Evolutionary conservation across 78 protist genomes (phyloP).

Genomic region (Emiliania huxleyi): DNA sequence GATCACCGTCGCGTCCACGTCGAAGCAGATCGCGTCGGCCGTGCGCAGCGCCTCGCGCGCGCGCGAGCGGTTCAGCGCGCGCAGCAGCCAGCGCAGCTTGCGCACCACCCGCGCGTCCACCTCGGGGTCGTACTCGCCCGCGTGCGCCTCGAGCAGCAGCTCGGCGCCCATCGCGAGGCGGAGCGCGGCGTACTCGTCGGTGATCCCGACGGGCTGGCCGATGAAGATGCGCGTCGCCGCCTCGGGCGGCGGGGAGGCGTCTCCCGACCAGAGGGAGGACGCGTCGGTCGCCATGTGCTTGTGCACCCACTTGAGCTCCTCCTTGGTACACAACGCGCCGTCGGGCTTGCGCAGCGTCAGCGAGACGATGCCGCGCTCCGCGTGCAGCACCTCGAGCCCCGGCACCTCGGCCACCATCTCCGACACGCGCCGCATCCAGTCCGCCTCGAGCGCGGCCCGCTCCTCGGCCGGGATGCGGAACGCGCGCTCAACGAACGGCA

Average conservation of each 20-base stretch:
- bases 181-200: background rate
- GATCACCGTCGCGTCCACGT: slow-evolving; percentile 54
- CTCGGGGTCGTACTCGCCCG: background rate
- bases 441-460: background rate
- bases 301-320: background rate
- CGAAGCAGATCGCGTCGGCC: slow-evolving; percentile 54
- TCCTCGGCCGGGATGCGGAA: background rate
- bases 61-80: too few species aligned
- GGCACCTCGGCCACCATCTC: background rate
- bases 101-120: background rate
- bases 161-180: background rate
- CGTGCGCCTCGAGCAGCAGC: background rate
- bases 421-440: background rate
- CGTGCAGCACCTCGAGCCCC: background rate
- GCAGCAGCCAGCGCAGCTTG: background rate
- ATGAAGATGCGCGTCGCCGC: background rate
- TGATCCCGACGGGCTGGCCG: background rate
- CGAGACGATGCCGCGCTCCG: background rate
- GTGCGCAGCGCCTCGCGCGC: background rate
- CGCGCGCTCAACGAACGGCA: background rate
- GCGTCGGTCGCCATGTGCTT: background rate
- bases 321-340: background rate
- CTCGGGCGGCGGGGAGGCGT: background rate
- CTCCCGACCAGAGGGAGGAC: too few species aligned
- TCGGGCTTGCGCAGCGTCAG: background rate